A percentile compares a stretch with the other conserved stretches of the same genome.
phyloP scores from a whole-genome alignment of 495 filamentous ascomycete genomes.

The Xylaria venustula region DNA sequence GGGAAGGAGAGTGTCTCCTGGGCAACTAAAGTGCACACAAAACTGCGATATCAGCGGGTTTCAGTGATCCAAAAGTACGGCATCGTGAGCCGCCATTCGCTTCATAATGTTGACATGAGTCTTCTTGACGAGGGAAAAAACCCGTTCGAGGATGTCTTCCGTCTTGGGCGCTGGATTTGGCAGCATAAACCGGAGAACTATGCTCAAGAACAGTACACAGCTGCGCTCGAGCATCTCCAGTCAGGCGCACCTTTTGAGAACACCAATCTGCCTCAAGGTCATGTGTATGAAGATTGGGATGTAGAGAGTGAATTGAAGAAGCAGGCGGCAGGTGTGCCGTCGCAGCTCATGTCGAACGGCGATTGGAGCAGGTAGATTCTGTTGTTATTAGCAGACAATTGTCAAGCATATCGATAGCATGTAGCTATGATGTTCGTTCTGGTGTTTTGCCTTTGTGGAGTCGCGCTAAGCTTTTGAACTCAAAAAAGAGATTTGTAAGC shows the following conservation, averaged over 20 bases:
- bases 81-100: slow-evolving; percentile 43
- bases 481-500: too few species aligned
- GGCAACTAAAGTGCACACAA: slow-evolving; percentile 37
- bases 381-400: too few species aligned
- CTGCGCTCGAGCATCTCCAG: slow-evolving; percentile 27
- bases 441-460: too few species aligned
- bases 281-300: slow-evolving; percentile 30
- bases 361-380: slow-evolving; percentile 19
- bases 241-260: slow-evolving; percentile 27
- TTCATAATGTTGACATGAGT: slow-evolving; percentile 37
- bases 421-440: too few species aligned
- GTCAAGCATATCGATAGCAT: too few species aligned
- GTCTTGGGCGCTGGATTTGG: slow-evolving; percentile 45
- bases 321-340: slow-evolving; percentile 11
- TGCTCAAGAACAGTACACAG: slow-evolving; percentile 41
- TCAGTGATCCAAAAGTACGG: slow-evolving; percentile 43
- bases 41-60: slow-evolving; percentile 44
- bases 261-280: slow-evolving; percentile 31
- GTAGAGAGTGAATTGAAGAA: slow-evolving; percentile 32
- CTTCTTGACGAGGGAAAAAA: slow-evolving; percentile 24
- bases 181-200: slow-evolving; percentile 47
- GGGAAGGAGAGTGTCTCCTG: slow-evolving; percentile 30
- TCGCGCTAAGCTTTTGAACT: too few species aligned
- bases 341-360: slow-evolving; percentile 14
- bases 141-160: slow-evolving; percentile 28